These are phyloP conservation scores for Nakazawaea molendinolei DNA, from an alignment of 805 yeast genomes.

Conservation along the genomic window DNA sequence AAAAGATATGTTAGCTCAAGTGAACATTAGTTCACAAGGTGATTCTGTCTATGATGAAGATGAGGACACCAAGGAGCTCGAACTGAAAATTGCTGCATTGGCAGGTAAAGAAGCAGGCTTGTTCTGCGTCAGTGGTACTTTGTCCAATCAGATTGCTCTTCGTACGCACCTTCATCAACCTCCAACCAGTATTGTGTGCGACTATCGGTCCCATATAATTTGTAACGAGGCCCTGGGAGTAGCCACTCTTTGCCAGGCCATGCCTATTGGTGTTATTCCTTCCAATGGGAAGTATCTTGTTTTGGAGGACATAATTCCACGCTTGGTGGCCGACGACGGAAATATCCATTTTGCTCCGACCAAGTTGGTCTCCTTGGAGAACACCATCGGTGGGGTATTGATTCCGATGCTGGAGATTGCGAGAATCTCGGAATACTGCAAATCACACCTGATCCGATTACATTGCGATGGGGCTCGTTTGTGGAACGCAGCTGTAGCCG, in stretches of 20 bases:
- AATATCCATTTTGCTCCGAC: constrained; percentile 89
- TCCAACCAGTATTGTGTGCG: constrained; percentile 80
- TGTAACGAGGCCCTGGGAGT: constrained; percentile 86
- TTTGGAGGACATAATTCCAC: constrained; percentile 62
- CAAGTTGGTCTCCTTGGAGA: constrained; percentile 73
- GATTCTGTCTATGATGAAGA: constrained; percentile 91
- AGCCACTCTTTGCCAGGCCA: constrained; percentile 84
- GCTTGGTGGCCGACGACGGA: constrained; percentile 61
- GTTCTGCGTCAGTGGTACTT: constrained; percentile 81
- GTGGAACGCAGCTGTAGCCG: constrained; percentile 77
- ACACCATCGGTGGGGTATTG: constrained; percentile 78
- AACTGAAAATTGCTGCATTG: constrained; percentile 53
- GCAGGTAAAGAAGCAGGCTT: constrained; percentile 78
- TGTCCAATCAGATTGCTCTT: constrained; percentile 82
- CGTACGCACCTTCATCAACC: constrained; percentile 73
- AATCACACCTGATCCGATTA: constrained; percentile 45
- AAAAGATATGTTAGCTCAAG: constrained; percentile 58
- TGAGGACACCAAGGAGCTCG: constrained; percentile 55
- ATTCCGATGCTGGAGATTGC: constrained; percentile 72
- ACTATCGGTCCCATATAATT: constrained; percentile 76
- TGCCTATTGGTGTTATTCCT: constrained; percentile 81
- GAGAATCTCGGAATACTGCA: constrained; percentile 65
- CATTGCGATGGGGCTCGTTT: constrained; percentile 93
- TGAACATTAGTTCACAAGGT: constrained; percentile 54
- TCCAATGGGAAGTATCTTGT: constrained; percentile 71